These are phyloP conservation scores for Hordeum marinum DNA, from an alignment of 176 grass and related monocot genomes.

Conservation along the genomic window DNA sequence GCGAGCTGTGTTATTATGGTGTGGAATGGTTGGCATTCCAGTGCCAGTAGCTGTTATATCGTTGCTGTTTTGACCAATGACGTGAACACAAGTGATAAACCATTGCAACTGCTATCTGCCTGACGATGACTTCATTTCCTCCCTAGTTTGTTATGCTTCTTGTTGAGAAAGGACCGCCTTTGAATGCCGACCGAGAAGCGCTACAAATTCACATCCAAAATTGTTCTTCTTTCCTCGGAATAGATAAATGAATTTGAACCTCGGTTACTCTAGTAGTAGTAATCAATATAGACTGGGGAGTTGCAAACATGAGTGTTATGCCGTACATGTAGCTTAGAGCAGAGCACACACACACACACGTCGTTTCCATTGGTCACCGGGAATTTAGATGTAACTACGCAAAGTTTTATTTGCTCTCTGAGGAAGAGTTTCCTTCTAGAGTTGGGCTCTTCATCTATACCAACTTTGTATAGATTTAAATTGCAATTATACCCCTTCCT, in stretches of 20 bases:
- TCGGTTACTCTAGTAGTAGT: not conserved
- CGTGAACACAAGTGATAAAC: constrained; percentile 12
- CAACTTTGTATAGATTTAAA: too few relatives aligned
- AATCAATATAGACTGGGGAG: not conserved
- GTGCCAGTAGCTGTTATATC: constrained; percentile 39
- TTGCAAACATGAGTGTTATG: not conserved
- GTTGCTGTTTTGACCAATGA: constrained; percentile 23
- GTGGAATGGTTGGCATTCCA: constrained; percentile 11
- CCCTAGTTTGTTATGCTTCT: not conserved
- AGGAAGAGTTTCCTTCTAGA: not conserved
- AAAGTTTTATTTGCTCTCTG: too few relatives aligned
- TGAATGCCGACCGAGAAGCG: constrained; percentile 19
- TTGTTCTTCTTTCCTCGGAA: not conserved
- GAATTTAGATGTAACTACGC: too few relatives aligned
- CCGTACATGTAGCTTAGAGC: not conserved
- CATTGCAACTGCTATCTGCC: constrained; percentile 37
- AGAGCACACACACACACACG: not conserved
- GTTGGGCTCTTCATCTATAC: not conserved
- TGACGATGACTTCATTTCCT: constrained; percentile 23
- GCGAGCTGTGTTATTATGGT: constrained; percentile 3
- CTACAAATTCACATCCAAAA: not conserved
- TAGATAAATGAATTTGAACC: not conserved
- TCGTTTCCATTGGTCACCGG: not conserved
- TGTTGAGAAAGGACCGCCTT: not conserved
- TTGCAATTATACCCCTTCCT: too few relatives aligned